Percentiles rank a stretch among this genome's conserved stretches.
phyloP scores from a whole-genome alignment of 768 basidiomycete genomes.

The Ramaria sp. region DNA sequence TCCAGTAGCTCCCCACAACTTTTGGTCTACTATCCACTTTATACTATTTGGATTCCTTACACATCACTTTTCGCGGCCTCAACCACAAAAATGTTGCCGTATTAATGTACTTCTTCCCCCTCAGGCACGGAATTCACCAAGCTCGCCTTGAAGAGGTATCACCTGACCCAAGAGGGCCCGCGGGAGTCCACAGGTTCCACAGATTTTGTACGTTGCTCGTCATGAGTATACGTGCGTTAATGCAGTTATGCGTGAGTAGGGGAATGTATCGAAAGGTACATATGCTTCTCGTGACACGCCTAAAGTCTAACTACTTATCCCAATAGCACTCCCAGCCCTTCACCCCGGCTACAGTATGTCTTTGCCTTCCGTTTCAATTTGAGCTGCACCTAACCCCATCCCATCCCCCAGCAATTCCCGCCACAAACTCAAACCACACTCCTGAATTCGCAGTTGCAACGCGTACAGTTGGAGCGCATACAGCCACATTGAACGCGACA shows the following conservation, averaged over 20 bases:
- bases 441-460: conserved; percentile 57
- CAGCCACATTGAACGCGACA: conserved; percentile 53
- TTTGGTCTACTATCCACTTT: too few species aligned
- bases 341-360: conserved; percentile 60
- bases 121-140: conserved; percentile 31
- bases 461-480: conserved; percentile 46
- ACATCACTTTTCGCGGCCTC: too few species aligned
- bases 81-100: too few species aligned
- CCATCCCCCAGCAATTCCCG: conserved; percentile 53
- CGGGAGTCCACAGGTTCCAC: conserved; percentile 52
- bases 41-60: too few species aligned
- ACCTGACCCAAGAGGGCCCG: conserved; percentile 22
- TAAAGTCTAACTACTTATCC: neutral
- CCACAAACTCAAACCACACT: conserved; percentile 61
- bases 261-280: conserved; percentile 65
- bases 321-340: conserved; percentile 46
- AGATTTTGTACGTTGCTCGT: conserved; percentile 54
- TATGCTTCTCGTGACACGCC: too few species aligned
- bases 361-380: neutral
- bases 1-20: neutral
- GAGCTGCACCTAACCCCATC: neutral
- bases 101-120: neutral
- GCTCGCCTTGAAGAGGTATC: conserved; percentile 34
- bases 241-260: conserved; percentile 27
- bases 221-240: neutral